Conservation (phyloP, 2,329 filamentous ascomycete species). For the Hawksworthiomyces lignivorus region DNA sequence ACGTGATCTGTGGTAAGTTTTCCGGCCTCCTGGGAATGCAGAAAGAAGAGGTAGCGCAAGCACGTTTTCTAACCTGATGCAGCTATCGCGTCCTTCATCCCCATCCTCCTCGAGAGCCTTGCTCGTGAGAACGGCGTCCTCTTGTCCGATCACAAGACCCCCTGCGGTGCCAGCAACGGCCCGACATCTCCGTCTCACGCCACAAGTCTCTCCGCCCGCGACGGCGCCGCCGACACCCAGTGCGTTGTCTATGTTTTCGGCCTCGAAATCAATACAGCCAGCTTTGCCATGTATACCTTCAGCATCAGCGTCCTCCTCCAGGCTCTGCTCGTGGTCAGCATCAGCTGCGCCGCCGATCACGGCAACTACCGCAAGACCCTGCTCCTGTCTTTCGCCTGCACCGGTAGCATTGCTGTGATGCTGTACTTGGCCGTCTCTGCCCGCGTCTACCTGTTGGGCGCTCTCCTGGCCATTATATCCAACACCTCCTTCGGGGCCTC, state of each 20-base stretch:
- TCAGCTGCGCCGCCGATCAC: conserved; percentile 93
- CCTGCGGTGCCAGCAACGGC: conserved; percentile 64
- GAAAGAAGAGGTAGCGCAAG: too few species aligned
- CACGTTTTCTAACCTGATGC: too few species aligned
- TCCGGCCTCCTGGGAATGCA: too few species aligned
- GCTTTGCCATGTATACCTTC: conserved; percentile 96
- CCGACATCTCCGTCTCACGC: conserved; percentile 20
- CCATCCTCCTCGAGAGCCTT: conserved; percentile 88
- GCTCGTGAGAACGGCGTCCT: conserved; percentile 88
- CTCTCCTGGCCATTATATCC: conserved; percentile 76
- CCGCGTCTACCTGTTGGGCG: conserved; percentile 70
- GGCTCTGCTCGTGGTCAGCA: conserved; percentile 85
- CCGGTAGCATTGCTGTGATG: conserved; percentile 79
- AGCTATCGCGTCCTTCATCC: conserved; percentile 71
- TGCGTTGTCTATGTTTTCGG: conserved; percentile 80
- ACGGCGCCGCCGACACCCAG: conserved; percentile 48
- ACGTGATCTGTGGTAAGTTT: conserved; percentile 79
- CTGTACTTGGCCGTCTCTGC: conserved; percentile 73
- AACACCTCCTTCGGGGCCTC: conserved; percentile 94
- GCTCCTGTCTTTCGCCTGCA: conserved; percentile 74
- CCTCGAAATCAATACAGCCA: conserved; percentile 85
- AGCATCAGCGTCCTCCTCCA: conserved; percentile 86
- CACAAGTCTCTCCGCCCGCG: conserved; percentile 8
- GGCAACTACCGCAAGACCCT: conserved; percentile 86
- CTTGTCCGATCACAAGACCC: conserved; percentile 64